phyloP scores from a whole-genome alignment of 1,284 basidiomycete species.

The Vanrija sp. region DNA sequence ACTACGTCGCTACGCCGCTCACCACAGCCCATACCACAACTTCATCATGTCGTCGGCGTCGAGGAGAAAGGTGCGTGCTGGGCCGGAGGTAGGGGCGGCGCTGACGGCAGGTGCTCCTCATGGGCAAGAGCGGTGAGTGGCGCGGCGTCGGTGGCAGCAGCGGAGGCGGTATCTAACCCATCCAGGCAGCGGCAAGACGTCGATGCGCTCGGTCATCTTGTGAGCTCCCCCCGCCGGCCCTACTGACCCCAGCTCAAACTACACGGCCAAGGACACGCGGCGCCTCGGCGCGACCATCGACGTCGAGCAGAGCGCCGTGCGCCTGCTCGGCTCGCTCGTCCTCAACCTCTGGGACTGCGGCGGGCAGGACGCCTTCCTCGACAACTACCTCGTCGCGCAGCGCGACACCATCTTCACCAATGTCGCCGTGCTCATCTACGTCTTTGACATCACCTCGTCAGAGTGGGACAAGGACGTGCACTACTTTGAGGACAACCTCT shows the following conservation, averaged over 20 bases:
- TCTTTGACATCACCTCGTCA: slow-evolving; percentile 83
- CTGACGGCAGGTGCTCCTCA: slow-evolving; percentile 64
- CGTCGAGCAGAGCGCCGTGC: slow-evolving; percentile 95
- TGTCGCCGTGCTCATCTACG: slow-evolving; percentile 95
- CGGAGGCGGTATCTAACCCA: background rate
- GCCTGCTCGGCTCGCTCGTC: slow-evolving; percentile 69
- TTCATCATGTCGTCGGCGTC: slow-evolving; percentile 35
- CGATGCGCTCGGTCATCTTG: slow-evolving; percentile 99
- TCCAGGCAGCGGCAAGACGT: slow-evolving; percentile 65
- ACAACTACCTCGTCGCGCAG: slow-evolving; percentile 86
- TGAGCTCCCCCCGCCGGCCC: slow-evolving; percentile 51
- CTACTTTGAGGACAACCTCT: slow-evolving; percentile 82
- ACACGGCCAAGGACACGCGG: slow-evolving; percentile 81
- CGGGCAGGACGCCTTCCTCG: slow-evolving; percentile 96
- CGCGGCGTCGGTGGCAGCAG: too few species aligned
- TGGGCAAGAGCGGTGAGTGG: slow-evolving; percentile 75
- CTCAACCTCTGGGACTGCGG: slow-evolving; percentile 96
- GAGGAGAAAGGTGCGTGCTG: slow-evolving; percentile 34
- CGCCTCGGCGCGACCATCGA: slow-evolving; percentile 94
- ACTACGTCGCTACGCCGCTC: too few species aligned
- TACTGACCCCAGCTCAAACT: slow-evolving; percentile 67
- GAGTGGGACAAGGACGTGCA: slow-evolving; percentile 64
- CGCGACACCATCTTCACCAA: slow-evolving; percentile 89
- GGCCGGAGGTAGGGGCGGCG: background rate
- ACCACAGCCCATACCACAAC: too few species aligned